These are phyloP conservation scores for Cotoneaster glaucophyllus DNA, from an alignment of 306 rosid species.

Conservation along the genomic window DNA sequence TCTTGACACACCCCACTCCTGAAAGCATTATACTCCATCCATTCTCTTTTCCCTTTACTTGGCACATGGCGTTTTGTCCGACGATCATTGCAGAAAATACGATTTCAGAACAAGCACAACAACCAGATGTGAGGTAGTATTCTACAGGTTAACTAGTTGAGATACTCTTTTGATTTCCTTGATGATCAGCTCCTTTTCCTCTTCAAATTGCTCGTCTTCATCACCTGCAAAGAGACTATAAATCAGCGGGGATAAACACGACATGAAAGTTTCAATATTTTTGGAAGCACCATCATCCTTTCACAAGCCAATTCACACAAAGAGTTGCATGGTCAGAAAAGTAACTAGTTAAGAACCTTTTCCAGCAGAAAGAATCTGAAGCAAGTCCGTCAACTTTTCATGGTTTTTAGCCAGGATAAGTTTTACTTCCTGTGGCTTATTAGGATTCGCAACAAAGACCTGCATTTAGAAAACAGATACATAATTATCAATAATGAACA, in stretches of 20 bases:
- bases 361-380: constrained; percentile 64
- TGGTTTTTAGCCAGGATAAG: constrained; percentile 67
- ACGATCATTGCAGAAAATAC: constrained; percentile 11
- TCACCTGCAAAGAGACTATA: constrained; percentile 48
- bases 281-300: not conserved
- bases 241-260: not conserved
- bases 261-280: not conserved
- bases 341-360: constrained; percentile 45
- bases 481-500: not conserved
- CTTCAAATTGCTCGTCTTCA: constrained; percentile 95
- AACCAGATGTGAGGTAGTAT: constrained; percentile 18
- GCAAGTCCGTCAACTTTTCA: constrained; percentile 73
- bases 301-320: not conserved
- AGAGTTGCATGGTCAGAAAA: not conserved
- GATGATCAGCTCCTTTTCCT: constrained; percentile 85
- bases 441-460: constrained; percentile 95
- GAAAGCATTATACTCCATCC: not conserved
- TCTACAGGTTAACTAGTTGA: constrained; percentile 5
- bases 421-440: constrained; percentile 75
- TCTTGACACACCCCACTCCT: constrained; percentile 4
- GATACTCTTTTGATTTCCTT: constrained; percentile 60
- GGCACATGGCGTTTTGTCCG: constrained; percentile 1
- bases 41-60: not conserved
- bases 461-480: constrained; percentile 16
- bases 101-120: constrained; percentile 15